These are phyloP conservation scores for Aphanocladium album DNA, from an alignment of 2,329 filamentous ascomycete genomes.

Conservation along the genomic window DNA sequence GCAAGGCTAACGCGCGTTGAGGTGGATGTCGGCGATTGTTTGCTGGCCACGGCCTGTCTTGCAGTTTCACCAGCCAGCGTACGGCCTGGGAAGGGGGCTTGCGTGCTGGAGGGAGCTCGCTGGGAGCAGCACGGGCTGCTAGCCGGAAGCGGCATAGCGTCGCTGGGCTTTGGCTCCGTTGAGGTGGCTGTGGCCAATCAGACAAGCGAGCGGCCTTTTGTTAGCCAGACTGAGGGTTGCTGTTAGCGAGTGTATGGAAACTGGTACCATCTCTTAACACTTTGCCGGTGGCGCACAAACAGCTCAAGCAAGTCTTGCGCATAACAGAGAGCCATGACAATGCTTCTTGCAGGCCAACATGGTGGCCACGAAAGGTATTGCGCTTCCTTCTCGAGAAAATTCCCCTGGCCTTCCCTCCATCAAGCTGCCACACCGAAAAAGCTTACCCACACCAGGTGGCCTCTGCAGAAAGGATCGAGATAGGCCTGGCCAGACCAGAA, in stretches of 20 bases:
- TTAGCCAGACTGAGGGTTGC: neutral
- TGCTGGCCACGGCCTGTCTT: constrained; percentile 7
- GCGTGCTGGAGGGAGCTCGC: neutral
- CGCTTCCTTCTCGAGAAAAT: neutral
- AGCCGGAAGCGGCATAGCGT: neutral
- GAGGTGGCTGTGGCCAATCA: neutral
- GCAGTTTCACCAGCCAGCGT: constrained; percentile 5
- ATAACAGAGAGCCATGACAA: neutral
- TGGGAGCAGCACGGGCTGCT: neutral
- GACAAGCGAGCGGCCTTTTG: neutral
- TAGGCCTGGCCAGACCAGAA: neutral
- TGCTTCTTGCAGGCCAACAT: neutral
- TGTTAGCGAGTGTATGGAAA: neutral
- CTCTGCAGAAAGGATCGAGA: constrained; percentile 9
- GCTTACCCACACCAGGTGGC: neutral
- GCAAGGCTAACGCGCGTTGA: constrained; percentile 13
- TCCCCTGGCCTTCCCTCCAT: neutral
- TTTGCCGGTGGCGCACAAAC: neutral
- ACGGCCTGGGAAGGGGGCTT: constrained; percentile 1
- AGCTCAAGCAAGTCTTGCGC: neutral
- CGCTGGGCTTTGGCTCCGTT: neutral
- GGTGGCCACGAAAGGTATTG: neutral
- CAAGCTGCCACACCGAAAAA: neutral
- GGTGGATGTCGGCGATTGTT: constrained; percentile 13
- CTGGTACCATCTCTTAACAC: neutral